These are phyloP conservation scores for Aspergillus persii DNA, from an alignment of 2,329 filamentous ascomycete genomes.

Conservation along the genomic window DNA sequence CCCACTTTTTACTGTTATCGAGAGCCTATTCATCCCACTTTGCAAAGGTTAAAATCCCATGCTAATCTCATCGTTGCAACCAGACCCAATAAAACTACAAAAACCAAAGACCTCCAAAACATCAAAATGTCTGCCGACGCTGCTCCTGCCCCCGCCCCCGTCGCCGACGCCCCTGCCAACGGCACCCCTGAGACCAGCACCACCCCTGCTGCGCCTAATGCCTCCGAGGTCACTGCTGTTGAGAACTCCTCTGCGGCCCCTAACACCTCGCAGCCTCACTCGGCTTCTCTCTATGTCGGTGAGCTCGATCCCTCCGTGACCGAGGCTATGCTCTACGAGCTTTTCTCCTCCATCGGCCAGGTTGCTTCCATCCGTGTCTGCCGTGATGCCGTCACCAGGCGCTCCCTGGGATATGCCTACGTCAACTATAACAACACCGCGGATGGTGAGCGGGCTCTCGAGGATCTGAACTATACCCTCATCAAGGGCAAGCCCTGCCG, in stretches of 20 bases:
- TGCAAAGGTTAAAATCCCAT: slow-evolving; percentile 7
- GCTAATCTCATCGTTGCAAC: slow-evolving; percentile 5
- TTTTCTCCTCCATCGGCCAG: slow-evolving; percentile 98
- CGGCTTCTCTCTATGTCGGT: slow-evolving; percentile 96
- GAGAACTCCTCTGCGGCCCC: slow-evolving; percentile 61
- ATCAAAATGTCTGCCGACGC: slow-evolving; percentile 76
- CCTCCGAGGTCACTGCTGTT: slow-evolving; percentile 41
- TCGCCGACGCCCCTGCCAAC: slow-evolving; percentile 58
- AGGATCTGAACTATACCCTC: slow-evolving; percentile 99
- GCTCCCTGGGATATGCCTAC: slow-evolving; percentile 98
- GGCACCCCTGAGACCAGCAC: slow-evolving; percentile 59
- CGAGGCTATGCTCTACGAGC: slow-evolving; percentile 99
- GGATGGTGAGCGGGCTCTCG: slow-evolving; percentile 96
- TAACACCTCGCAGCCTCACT: slow-evolving; percentile 79
- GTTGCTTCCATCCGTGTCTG: slow-evolving; percentile 99
- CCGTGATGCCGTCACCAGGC: slow-evolving; percentile 96
- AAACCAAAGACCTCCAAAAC: slow-evolving; percentile 51
- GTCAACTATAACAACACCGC: slow-evolving; percentile 99
- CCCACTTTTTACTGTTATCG: neutral
- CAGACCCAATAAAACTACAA: slow-evolving; percentile 51
- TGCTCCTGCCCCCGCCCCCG: slow-evolving; percentile 69
- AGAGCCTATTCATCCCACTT: neutral
- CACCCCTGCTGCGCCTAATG: slow-evolving; percentile 74
- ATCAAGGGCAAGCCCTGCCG: slow-evolving; percentile 99
- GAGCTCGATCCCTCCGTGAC: slow-evolving; percentile 97